Evolutionary conservation across 2,329 filamentous ascomycete genomes (phyloP).

Genomic region (Colletotrichum sp.): DNA sequence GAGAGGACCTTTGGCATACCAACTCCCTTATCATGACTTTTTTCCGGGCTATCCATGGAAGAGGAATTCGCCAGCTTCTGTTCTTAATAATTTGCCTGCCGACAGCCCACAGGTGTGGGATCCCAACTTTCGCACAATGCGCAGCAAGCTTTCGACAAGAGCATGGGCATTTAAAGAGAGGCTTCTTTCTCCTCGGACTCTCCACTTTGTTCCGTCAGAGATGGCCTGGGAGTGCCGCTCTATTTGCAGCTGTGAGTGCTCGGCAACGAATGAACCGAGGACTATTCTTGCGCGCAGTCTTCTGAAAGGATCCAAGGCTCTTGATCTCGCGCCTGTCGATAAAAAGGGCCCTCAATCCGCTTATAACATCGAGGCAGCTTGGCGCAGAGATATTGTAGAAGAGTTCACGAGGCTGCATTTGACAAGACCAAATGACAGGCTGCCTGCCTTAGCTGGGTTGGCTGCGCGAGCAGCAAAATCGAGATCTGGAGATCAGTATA

Average conservation of each 20-base stretch:
- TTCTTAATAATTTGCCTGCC: neutral
- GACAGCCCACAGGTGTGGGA: neutral
- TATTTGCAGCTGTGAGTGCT: neutral
- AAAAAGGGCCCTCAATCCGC: neutral
- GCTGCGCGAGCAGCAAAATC: neutral
- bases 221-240: neutral
- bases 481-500: neutral
- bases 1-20: neutral
- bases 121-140: neutral
- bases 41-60: neutral
- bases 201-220: neutral
- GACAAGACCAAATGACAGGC: neutral
- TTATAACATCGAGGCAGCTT: neutral
- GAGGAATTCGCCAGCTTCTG: neutral
- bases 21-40: neutral
- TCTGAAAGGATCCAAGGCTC: neutral
- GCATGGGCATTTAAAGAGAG: neutral
- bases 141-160: neutral
- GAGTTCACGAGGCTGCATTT: neutral
- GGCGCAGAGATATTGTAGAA: neutral
- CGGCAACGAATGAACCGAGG: neutral
- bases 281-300: neutral
- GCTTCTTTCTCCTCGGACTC: neutral
- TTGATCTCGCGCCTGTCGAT: neutral
- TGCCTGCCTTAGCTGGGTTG: neutral